phyloP scores from a whole-genome alignment of 768 basidiomycete species.

The Exsudoporus frostii region DNA sequence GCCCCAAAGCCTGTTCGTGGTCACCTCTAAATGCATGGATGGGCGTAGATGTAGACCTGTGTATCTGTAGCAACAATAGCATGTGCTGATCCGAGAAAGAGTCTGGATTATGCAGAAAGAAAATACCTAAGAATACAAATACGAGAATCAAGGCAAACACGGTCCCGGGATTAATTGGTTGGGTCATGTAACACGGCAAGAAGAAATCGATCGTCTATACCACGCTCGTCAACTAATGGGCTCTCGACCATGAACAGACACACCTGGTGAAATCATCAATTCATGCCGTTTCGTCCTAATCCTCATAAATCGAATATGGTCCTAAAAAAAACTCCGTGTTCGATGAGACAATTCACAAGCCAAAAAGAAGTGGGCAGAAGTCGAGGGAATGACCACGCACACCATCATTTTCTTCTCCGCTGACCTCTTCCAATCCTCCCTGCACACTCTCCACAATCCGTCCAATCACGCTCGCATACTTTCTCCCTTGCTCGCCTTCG shows the following conservation, averaged over 20 bases:
- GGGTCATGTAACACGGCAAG: slow-evolving; percentile 85
- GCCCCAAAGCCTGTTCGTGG: slow-evolving; percentile 17
- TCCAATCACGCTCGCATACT: slow-evolving; percentile 69
- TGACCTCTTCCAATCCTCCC: slow-evolving; percentile 73
- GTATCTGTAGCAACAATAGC: neutral
- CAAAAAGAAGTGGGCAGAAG: neutral
- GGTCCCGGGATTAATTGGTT: slow-evolving; percentile 34
- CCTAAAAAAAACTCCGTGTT: slow-evolving; percentile 41
- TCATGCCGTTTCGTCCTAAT: slow-evolving; percentile 91
- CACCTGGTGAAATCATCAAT: slow-evolving; percentile 92
- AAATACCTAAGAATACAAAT: slow-evolving; percentile 15
- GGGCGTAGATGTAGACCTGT: slow-evolving; percentile 1
- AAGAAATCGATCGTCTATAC: slow-evolving; percentile 70
- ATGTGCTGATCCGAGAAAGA: neutral
- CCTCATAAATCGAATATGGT: slow-evolving; percentile 83
- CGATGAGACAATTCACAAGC: neutral
- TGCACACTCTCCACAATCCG: slow-evolving; percentile 79
- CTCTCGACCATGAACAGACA: slow-evolving; percentile 21
- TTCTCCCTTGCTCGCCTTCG: slow-evolving; percentile 77
- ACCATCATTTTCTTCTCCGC: slow-evolving; percentile 55
- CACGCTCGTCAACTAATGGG: neutral
- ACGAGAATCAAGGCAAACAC: neutral
- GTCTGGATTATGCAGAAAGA: slow-evolving; percentile 8
- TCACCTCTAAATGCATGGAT: slow-evolving; percentile 6
- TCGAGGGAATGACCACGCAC: slow-evolving; percentile 37